Evolutionary conservation across 2,329 filamentous ascomycete genomes (phyloP), one percentile per base, ranked within the genome.

Genomic region (Trichoderma endophyticum): DNA sequence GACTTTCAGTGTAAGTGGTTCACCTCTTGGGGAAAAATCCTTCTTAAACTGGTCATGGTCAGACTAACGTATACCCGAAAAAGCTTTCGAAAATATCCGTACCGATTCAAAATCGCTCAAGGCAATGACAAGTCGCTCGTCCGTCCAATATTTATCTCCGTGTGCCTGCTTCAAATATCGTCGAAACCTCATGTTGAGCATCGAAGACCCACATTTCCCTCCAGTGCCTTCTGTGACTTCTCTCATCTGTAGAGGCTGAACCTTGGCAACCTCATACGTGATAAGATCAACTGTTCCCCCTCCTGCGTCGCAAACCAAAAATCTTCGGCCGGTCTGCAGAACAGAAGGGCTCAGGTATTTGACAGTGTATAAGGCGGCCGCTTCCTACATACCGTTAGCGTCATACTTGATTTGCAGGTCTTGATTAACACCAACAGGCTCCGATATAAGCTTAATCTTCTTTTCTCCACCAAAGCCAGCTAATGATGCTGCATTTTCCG

Each of bases 231-330:
- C 81, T 4, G 83, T 83, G 15, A 85, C 83, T 76, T 88, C 86
- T 70, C 82, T 80, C n/a, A 88, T 79, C 72, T 84, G 80, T 7
- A 87, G 78, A 18, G 81, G 80, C 2, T 82, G 78, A 4, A 85
- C 75, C 11, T 79, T 78, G 3, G 78, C 82, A 51, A 88, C 82
- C 71, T 84, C 83, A 73, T 88, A 88, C 7, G 84, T 85, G 71
- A 88, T 87, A 24, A 88, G 78, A 76, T 88, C 86, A 1, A 86
- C 86, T 1, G 86, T 87, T 28, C 86, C 86, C 39, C 86, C 86
- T 12, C 86, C 86, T 24, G 86, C 86, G 74, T 88, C 86, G 51
- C 86, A 86, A 3, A 88, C 82, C 15, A 88, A 83, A 65, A 88
- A 86, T 21, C 82, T 84, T 51, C 86, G 84, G 28, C 83, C 83